Conservation (phyloP, 345 rosid species). For the Gossypium thurberi region DNA sequence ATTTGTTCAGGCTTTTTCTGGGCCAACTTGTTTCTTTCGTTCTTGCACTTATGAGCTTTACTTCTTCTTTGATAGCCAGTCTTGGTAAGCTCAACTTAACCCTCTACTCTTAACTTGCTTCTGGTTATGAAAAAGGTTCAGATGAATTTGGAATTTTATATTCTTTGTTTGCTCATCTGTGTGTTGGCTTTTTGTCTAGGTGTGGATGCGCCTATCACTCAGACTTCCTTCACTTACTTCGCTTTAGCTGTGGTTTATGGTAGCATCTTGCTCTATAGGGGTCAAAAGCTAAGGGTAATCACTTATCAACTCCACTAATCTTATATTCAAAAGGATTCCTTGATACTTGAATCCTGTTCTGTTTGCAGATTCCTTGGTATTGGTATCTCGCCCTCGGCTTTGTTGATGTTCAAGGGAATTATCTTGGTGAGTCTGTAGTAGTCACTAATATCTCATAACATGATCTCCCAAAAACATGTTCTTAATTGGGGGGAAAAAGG, state of each 20-base stretch:
- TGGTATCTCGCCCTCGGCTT: conserved; percentile 58
- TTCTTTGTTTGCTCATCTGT: background rate
- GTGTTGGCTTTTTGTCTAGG: conserved; percentile 25
- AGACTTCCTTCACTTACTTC: conserved; percentile 34
- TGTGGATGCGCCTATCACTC: conserved; percentile 55
- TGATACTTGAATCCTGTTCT: background rate
- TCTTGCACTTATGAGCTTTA: conserved; percentile 39
- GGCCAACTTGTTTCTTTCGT: conserved; percentile 47
- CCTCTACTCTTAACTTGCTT: background rate
- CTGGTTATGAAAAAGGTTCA: background rate
- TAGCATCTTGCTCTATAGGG: conserved; percentile 31
- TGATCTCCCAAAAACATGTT: background rate
- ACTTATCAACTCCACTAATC: background rate
- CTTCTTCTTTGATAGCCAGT: conserved; percentile 43
- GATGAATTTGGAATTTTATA: background rate
- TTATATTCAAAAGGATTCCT: no score
- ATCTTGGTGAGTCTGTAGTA: conserved; percentile 37
- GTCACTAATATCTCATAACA: background rate
- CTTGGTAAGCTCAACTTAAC: conserved; percentile 33
- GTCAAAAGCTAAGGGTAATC: conserved; percentile 35
- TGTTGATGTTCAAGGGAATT: conserved; percentile 58
- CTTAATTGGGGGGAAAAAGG: no score
- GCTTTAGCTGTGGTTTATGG: conserved; percentile 46
- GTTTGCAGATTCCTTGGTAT: conserved; percentile 45
- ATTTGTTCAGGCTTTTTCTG: conserved; percentile 33